These are phyloP conservation scores for Kockiozyma suomiensis DNA, from an alignment of 805 yeast species.

Conservation along the genomic window DNA sequence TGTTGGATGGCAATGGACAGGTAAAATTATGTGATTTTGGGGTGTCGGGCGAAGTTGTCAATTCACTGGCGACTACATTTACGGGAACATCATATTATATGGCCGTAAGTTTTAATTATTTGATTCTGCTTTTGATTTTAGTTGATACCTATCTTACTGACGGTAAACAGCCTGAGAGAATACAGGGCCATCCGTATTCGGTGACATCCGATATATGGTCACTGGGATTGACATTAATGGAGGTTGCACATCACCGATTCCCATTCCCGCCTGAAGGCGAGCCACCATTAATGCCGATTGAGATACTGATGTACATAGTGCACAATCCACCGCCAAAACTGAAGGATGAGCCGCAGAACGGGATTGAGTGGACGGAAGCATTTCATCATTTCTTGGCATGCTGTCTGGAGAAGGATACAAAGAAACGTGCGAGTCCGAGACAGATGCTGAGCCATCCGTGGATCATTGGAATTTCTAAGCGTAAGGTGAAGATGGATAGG, in stretches of 20 bases:
- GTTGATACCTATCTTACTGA: neutral
- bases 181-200: conserved; percentile 92
- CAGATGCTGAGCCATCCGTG: conserved; percentile 95
- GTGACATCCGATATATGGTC: conserved; percentile 98
- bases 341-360: conserved; percentile 72
- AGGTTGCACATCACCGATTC: conserved; percentile 89
- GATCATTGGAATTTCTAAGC: conserved; percentile 65
- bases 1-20: conserved; percentile 73
- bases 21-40: conserved; percentile 97
- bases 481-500: conserved; percentile 80
- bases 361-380: conserved; percentile 77
- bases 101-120: conserved; percentile 53
- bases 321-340: conserved; percentile 76
- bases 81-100: conserved; percentile 97
- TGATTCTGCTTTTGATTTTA: neutral
- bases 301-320: conserved; percentile 75
- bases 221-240: conserved; percentile 84
- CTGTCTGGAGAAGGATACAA: conserved; percentile 78
- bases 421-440: conserved; percentile 84
- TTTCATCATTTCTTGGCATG: conserved; percentile 81
- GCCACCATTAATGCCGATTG: conserved; percentile 79
- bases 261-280: conserved; percentile 66
- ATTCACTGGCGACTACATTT: conserved; percentile 92
- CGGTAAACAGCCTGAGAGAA: conserved; percentile 70
- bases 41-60: conserved; percentile 83